Conservation (phyloP, 768 basidiomycete genomes). For the Tricholoma sp. region DNA sequence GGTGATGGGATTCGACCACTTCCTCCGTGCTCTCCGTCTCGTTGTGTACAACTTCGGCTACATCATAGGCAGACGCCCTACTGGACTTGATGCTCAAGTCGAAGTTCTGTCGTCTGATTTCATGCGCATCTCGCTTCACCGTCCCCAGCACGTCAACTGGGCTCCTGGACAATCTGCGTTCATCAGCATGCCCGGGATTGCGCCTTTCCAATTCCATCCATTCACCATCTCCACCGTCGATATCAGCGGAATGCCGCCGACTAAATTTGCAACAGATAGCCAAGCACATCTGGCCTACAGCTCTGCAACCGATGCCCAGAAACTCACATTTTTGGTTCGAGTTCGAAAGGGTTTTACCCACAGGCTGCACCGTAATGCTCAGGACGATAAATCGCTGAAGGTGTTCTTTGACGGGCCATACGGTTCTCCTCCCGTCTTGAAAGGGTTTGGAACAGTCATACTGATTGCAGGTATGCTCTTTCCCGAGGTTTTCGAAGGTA, state of each 20-base stretch:
- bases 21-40: conserved; percentile 42
- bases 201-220: conserved; percentile 47
- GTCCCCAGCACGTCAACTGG: conserved; percentile 37
- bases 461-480: conserved; percentile 33
- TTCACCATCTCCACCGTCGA: conserved; percentile 55
- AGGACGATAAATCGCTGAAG: conserved; percentile 22
- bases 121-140: conserved; percentile 40
- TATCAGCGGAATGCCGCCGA: neutral
- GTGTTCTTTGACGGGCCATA: conserved; percentile 52
- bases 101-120: conserved; percentile 42
- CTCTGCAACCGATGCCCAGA: conserved; percentile 21
- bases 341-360: conserved; percentile 57
- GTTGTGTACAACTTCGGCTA: conserved; percentile 38
- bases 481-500: neutral
- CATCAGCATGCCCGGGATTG: conserved; percentile 44
- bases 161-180: conserved; percentile 52
- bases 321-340: conserved; percentile 54
- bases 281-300: neutral
- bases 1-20: conserved; percentile 53
- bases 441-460: conserved; percentile 33
- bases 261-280: neutral
- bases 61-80: conserved; percentile 21
- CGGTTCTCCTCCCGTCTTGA: conserved; percentile 30
- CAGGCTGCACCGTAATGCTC: conserved; percentile 30
- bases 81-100: conserved; percentile 29